phyloP scores from a whole-genome alignment of 768 basidiomycete genomes.

The Xerocomus brunneocitrinus region DNA sequence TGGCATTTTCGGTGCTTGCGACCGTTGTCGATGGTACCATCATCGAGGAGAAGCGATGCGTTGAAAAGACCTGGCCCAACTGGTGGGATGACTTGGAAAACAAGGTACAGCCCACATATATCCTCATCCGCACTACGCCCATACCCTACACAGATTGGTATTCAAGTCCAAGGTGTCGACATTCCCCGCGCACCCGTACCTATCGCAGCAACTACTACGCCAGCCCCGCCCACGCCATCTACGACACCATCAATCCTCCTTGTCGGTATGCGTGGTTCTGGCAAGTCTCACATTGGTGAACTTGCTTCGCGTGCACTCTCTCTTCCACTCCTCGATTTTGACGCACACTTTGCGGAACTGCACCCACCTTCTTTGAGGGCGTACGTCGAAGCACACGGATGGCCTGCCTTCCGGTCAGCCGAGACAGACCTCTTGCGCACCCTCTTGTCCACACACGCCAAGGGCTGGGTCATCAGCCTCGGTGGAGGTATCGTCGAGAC shows the following conservation, averaged over 20 bases:
- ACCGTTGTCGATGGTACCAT: slow-evolving; percentile 69
- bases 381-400: slow-evolving; percentile 80
- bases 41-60: slow-evolving; percentile 94
- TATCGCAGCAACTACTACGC: slow-evolving; percentile 34
- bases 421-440: slow-evolving; percentile 69
- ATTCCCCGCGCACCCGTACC: slow-evolving; percentile 37
- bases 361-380: slow-evolving; percentile 59
- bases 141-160: slow-evolving; percentile 62
- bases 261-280: slow-evolving; percentile 95
- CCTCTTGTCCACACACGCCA: slow-evolving; percentile 51
- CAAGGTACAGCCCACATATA: slow-evolving; percentile 53
- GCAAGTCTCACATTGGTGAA: slow-evolving; percentile 85
- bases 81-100: slow-evolving; percentile 99
- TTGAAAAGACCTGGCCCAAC: slow-evolving; percentile 99
- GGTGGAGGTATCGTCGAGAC: slow-evolving; percentile 96
- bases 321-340: slow-evolving; percentile 82
- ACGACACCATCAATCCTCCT: slow-evolving; percentile 62
- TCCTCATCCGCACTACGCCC: background rate
- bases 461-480: slow-evolving; percentile 75
- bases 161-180: slow-evolving; percentile 83
- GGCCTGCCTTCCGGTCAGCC: slow-evolving; percentile 83
- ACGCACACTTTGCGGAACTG: slow-evolving; percentile 66
- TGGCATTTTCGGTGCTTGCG: slow-evolving; percentile 93
- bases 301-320: slow-evolving; percentile 70
- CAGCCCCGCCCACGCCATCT: slow-evolving; percentile 22